Percentiles rank a stretch among this genome's conserved stretches.
These are phyloP conservation scores for Lepidium didymum DNA, from an alignment of 345 rosid species.

Conservation along the genomic window DNA sequence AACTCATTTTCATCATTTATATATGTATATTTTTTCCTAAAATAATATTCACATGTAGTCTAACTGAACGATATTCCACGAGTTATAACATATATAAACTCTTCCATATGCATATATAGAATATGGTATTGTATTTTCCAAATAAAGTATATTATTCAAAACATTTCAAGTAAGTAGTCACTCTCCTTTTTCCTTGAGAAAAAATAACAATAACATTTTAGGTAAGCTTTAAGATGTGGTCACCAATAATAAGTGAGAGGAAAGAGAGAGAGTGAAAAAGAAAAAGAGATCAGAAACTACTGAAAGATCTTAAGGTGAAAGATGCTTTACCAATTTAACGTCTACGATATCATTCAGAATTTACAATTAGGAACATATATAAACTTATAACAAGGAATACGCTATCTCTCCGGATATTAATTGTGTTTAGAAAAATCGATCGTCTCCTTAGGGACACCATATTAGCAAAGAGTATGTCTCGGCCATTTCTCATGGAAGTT, in stretches of 20 bases:
- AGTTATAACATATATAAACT: neutral
- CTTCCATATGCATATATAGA: neutral
- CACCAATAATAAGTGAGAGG: conserved; percentile 1
- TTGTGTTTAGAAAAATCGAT: no score
- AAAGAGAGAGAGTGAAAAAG: neutral
- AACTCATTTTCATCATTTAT: neutral
- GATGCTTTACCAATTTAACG: conserved; percentile 4
- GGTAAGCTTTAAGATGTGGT: conserved; percentile 8
- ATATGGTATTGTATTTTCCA: neutral
- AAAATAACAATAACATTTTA: conserved; percentile 1
- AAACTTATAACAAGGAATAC: no score
- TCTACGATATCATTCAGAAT: neutral
- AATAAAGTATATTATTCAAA: neutral
- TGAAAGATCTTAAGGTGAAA: neutral
- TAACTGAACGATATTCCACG: no score
- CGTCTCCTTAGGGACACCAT: no score
- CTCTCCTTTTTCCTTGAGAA: neutral
- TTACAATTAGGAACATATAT: no score
- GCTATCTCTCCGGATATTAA: no score
- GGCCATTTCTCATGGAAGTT: no score
- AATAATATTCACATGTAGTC: neutral
- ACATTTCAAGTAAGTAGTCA: neutral
- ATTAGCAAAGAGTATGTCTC: no score
- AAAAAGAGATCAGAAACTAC: neutral
- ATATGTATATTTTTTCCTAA: neutral